Conservation (phyloP, 805 yeast species). For the Yarrowia keelungensis region DNA sequence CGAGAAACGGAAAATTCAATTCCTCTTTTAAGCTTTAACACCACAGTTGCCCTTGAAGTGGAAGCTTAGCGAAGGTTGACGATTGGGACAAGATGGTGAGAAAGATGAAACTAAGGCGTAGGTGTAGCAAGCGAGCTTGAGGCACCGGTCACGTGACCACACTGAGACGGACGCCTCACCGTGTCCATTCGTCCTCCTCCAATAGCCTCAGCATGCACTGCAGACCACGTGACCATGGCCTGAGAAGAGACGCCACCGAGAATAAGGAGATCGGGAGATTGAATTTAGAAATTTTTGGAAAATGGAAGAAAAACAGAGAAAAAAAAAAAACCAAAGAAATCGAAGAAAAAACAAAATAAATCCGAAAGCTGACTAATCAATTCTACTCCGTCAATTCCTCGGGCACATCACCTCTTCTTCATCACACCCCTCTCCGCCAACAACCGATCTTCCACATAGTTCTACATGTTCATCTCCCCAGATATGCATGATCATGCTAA, state of each 20-base stretch:
- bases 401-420: too few relatives aligned
- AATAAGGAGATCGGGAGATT: too few relatives aligned
- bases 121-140: neutral
- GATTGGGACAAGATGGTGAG: neutral
- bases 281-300: too few relatives aligned
- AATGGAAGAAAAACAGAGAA: too few relatives aligned
- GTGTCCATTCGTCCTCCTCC: too few relatives aligned
- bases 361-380: too few relatives aligned
- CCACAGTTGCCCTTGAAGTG: constrained; percentile 33
- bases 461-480: neutral
- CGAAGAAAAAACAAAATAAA: too few relatives aligned
- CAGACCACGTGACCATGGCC: constrained; percentile 8
- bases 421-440: neutral
- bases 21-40: neutral
- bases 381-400: too few relatives aligned
- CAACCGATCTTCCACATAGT: neutral
- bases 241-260: neutral
- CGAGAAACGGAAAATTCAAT: constrained; percentile 24
- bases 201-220: neutral
- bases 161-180: too few relatives aligned
- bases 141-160: neutral
- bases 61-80: constrained; percentile 33
- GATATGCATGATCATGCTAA: constrained; percentile 1
- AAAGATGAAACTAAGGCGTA: neutral
- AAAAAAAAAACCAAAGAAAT: too few relatives aligned